Base-by-base conservation (phyloP, 108 stramenopile genomes). In the Cyclotella sp. region DNA sequence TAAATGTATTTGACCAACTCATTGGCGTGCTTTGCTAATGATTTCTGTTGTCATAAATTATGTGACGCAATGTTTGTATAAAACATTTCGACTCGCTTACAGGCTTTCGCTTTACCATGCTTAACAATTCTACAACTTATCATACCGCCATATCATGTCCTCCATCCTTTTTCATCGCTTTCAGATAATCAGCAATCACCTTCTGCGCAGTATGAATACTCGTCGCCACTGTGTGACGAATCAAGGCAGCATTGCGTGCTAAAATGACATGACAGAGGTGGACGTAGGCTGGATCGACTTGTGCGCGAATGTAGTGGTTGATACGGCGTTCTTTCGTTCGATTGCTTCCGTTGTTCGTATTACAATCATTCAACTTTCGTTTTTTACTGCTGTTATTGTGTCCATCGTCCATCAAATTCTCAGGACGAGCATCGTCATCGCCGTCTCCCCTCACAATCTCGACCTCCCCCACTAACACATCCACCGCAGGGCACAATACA, bases 401-500 rank as follows among this genome's bases (percentile, higher is more conserved):
- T 34, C 34, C 34, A 34, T 34, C 49, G 9, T 68, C 34, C 44
- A 52, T 46, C 22, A 46, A 47, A 0, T 68, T 42, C n/a, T 60
- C 74, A 44, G 39, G 45, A 26, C 21, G 39, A 54, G n/a, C 41
- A 63, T 52, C 34, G 3, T 67, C 68, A 26, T 44, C 55, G 26
- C 49, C 26, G 49, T 63, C 44, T 21, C 81, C 72, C 41, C 70
- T 66, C 22, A 85, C 80, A 15, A 78, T 82, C 64, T 89, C 84
- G 8, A 76, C 69, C 45, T 86, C 81, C 12, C 86, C 83, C 29
- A 94, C 87, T 57, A 94, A 65, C 16, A 82, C 64, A 82, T 91
- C 89, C 15, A 91, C 90, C 14, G 86, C 89, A 1, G 93, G 93
- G 44, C 90, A 90, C 60, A 94, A 66, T 5, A 94, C 88, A 78